These are phyloP conservation scores for Aegilops speltoides DNA, from an alignment of 176 grass and related monocot genomes.

Conservation along the genomic window DNA sequence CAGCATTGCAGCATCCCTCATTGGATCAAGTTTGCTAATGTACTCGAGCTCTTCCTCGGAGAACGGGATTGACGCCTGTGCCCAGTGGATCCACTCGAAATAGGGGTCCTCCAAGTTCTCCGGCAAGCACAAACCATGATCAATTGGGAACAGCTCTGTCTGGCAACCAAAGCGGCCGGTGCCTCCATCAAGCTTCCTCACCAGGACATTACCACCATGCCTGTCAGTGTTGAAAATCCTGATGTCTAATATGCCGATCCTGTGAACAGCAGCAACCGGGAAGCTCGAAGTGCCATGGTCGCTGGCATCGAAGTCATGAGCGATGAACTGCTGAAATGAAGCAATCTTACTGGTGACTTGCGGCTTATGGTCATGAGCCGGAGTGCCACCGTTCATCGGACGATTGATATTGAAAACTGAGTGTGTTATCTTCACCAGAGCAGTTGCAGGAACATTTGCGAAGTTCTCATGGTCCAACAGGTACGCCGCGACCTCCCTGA, in stretches of 20 bases:
- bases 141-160: slow-evolving; percentile 76
- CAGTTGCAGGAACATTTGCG: slow-evolving; percentile 76
- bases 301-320: slow-evolving; percentile 75
- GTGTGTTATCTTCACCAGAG: slow-evolving; percentile 82
- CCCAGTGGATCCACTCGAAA: slow-evolving; percentile 80
- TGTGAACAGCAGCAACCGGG: slow-evolving; percentile 68
- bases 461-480: slow-evolving; percentile 81
- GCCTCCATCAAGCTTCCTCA: slow-evolving; percentile 54
- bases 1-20: slow-evolving; percentile 48
- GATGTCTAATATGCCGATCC: slow-evolving; percentile 80
- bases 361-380: slow-evolving; percentile 49
- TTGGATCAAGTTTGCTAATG: slow-evolving; percentile 54
- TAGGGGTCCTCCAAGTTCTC: slow-evolving; percentile 81
- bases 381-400: slow-evolving; percentile 27
- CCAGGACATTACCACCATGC: slow-evolving; percentile 77
- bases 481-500: slow-evolving; percentile 86
- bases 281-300: slow-evolving; percentile 76
- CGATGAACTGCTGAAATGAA: slow-evolving; percentile 81
- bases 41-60: slow-evolving; percentile 71
- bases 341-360: slow-evolving; percentile 67
- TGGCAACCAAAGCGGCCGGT: slow-evolving; percentile 58
- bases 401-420: slow-evolving; percentile 68
- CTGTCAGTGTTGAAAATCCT: slow-evolving; percentile 89
- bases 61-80: slow-evolving; percentile 61
- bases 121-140: slow-evolving; percentile 69